A percentile compares a stretch with the other conserved stretches of the same genome.
These are phyloP conservation scores for Nicotiana tabacum DNA, from an alignment of 257 asterid species.

Conservation along the genomic window DNA sequence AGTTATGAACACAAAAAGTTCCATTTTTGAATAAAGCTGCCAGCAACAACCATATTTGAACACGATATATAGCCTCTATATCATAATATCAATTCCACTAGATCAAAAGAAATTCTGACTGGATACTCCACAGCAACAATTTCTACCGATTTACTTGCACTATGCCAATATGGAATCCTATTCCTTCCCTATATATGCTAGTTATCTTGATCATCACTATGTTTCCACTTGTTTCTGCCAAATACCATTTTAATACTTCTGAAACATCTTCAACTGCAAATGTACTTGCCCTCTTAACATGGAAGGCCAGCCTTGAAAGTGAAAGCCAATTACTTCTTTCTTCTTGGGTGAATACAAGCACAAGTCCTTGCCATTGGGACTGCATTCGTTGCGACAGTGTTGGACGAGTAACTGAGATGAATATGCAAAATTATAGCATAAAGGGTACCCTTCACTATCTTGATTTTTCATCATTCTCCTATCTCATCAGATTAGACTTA, in stretches of 20 bases:
- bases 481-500: neutral
- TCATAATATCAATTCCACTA: no score
- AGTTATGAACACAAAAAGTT: no score
- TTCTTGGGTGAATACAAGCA: neutral
- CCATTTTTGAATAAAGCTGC: no score
- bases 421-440: neutral
- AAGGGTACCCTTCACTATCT: neutral
- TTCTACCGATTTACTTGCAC: no score
- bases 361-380: neutral
- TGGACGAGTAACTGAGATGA: neutral
- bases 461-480: conserved; percentile 14
- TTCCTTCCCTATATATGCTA: neutral
- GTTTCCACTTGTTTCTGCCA: neutral
- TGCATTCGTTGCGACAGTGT: neutral
- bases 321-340: neutral
- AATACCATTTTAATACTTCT: neutral
- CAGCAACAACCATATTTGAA: no score
- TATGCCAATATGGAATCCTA: neutral
- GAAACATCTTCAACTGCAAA: neutral
- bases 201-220: neutral
- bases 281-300: neutral
- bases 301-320: conserved; percentile 6
- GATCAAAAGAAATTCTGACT: no score
- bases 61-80: no score
- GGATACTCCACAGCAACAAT: no score